Evolutionary conservation across 495 filamentous ascomycete species (phyloP), one percentile per base, ranked within the genome.

Genomic region (Xylaria scruposa): DNA sequence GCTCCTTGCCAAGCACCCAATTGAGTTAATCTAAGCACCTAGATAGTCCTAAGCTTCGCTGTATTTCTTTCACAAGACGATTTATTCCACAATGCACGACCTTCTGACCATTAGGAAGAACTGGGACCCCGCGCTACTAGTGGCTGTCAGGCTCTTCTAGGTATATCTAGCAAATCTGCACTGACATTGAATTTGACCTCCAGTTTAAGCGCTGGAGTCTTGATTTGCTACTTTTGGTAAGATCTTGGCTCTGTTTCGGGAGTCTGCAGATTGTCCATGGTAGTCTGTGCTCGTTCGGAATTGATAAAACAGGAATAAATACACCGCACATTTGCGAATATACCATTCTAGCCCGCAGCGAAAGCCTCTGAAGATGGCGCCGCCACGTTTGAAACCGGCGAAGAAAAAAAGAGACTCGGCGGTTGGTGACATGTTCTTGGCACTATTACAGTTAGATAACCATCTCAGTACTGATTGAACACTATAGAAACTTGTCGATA

Each of bases 401-500:
- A 71, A 71, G 26, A 71, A 71, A 26, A 71, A 71, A 33, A 5
- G 15, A 33, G 17, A 53, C 12, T 12, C 61, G 9, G 40, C 17
- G 47, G 60, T 58, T 24, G 17, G 60, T 71, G 26, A 53, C 21
- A 2, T 29, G 26, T 59, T 17, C 70, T 40, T 56, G 47, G n/a
- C 53, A 59, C 21, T 4, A 3, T 42, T 31, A 36, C 40, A 38
- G 19, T 12, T 4, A 67, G n/a, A 56, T 3, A 29, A 42, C 13
- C 26, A n/a, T 33, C 21, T 46, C 8, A 10, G 31, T 66, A 40
- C 70, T 71, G 68, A 62, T 49, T 71, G 17, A 59, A 72, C 26
- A 74, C 69, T 38, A 69, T 65, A 72, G 44, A 74, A 74, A 36
- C 68, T 73, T 33, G 70, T 73, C 26, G 67, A 72, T 47, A 69